Evolutionary conservation across 2,329 filamentous ascomycete species (phyloP), one percentile per base, ranked within the genome.

Genomic region (Neobulgaria alba): DNA sequence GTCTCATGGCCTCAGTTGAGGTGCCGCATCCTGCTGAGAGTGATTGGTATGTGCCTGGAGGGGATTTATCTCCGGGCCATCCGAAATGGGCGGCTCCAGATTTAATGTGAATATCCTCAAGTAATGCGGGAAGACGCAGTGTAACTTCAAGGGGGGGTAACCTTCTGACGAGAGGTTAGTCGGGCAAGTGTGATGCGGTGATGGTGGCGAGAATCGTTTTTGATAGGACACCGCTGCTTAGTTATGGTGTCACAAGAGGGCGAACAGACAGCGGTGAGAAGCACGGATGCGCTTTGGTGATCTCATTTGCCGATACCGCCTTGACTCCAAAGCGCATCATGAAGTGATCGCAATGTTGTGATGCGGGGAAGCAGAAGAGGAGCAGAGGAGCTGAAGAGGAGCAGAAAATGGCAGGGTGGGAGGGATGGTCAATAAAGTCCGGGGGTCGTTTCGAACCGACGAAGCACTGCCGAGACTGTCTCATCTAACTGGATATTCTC

Each of bases 291-390:
- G 23, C 23, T 26, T 26, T 26, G n/a, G 12, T 26, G 23, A 26
- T 26, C 7, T 12, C 23, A 26, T 26, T 7, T 26, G 23, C 23
- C 23, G 23, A 26, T 7, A 26, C 12, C 23, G 23, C 23, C 12
- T 26, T 26, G 23, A 26, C 12, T 3, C 33, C 34, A 14, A 46
- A 46, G 29, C 48, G 46, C 17, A 16, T 36, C 7, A 21, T 31
- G 16, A 42, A 40, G 10, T 46, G 15, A 39, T 50, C 45, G n/a
- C n/a, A n/a, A n/a, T n/a, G n/a, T n/a, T n/a, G n/a, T n/a, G n/a
- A n/a, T n/a, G n/a, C n/a, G n/a, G n/a, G n/a, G n/a, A n/a, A n/a
- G n/a, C n/a, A n/a, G n/a, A n/a, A n/a, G n/a, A n/a, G n/a, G n/a
- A n/a, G n/a, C n/a, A n/a, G n/a, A n/a, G n/a, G n/a, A n/a, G n/a